Evolutionary conservation across 352 stramenopile genomes (phyloP), one percentile per base, ranked within the genome.

Genomic region (Phytophthora sojae): DNA sequence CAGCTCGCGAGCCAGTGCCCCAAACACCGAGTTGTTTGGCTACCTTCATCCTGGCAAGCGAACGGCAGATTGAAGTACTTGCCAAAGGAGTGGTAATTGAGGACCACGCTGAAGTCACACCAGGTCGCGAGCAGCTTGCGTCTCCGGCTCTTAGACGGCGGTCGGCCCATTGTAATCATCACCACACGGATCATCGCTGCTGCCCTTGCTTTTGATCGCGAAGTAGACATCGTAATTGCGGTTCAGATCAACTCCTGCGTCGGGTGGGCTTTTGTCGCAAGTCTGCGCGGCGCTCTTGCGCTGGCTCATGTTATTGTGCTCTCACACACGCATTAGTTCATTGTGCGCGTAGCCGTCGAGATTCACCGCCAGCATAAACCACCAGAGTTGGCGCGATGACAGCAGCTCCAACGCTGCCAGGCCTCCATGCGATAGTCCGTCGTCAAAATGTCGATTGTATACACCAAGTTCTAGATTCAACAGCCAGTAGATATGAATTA

Each of bases 41-140:
- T 67, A 12, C 87, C 86, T 53, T 86, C 71, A n/a, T 70, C 68
- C 68, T 95, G 73, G 53, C 89, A 96, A 23, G 89, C 89, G 63
- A 94, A 96, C 25, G 89, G 89, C 2, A 96, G 75, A 61, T 96
- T 96, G 52, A 96, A 83, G 44, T 89, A 94, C 50, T 83, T 78
- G 19, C 89, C 89, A n/a, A 92, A 95, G 30, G 89, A 93, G 50
- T 96, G 89, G 35, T 96, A 96, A 54, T 96, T 95, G 26, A 96
- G 75, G 17, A 80, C 88, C 5, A 85, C 81, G 12, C 73, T 77
- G 50, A 95, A 90, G 54, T 90, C 66, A 14, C 6, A 96, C 85
- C 26, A 96, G 71, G 1, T 73, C 61, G 21, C 89, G 86, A 49
- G 95, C 89, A 55, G 87, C 89, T 44, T 83, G 74, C 0, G 89